A percentile compares a stretch with the other conserved stretches of the same genome.
Conservation (phyloP, 371 early-diverging fungal genomes). For the Zancudomyces culisetae region DNA sequence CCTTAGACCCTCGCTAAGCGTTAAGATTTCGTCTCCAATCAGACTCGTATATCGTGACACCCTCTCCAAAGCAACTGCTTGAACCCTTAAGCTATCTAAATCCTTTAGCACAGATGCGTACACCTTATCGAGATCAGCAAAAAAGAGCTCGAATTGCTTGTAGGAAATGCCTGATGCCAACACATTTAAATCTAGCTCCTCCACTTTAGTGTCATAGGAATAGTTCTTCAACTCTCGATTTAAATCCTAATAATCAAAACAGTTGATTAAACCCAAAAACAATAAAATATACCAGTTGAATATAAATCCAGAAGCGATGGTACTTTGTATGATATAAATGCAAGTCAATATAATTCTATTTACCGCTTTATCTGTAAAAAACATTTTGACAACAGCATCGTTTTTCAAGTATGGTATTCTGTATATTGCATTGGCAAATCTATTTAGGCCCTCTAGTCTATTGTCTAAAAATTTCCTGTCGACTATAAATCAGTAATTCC, state of each 20-base stretch:
- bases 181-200: conserved; percentile 15
- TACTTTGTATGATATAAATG: too few relatives aligned
- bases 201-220: conserved; percentile 14
- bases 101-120: conserved; percentile 14
- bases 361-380: conserved; percentile 21
- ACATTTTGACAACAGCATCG: conserved; percentile 19
- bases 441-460: conserved; percentile 24
- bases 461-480: conserved; percentile 28
- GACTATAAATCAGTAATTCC: conserved; percentile 15
- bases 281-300: too few relatives aligned
- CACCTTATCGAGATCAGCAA: conserved; percentile 15
- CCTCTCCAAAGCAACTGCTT: conserved; percentile 20
- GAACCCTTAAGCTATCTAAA: conserved; percentile 18
- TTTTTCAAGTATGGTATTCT: conserved; percentile 22
- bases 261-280: too few relatives aligned
- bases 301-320: too few relatives aligned
- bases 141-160: conserved; percentile 13
- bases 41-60: conserved; percentile 21
- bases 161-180: conserved; percentile 9
- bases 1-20: conserved; percentile 19
- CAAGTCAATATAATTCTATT: too few relatives aligned
- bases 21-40: conserved; percentile 23
- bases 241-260: too few relatives aligned
- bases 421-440: conserved; percentile 20
- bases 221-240: conserved; percentile 12